Conservation (phyloP, 2,329 filamentous ascomycete genomes). For the Botrytis aclada region DNA sequence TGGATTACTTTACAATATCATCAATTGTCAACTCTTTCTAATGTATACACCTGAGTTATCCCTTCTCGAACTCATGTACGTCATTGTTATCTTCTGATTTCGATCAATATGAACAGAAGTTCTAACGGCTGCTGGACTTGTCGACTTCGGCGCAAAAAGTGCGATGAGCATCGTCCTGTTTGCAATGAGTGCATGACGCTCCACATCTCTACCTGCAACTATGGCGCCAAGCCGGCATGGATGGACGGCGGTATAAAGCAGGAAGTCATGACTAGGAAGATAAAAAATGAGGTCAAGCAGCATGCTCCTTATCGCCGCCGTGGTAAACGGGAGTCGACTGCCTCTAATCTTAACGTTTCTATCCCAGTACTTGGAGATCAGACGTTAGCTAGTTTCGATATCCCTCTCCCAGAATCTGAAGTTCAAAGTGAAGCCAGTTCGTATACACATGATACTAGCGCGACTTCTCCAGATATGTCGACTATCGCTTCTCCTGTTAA, state of each 20-base stretch:
- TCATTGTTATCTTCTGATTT: not conserved
- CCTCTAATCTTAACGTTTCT: conserved; percentile 15
- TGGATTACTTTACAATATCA: not conserved
- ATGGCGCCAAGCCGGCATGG: conserved; percentile 39
- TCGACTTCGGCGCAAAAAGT: conserved; percentile 59
- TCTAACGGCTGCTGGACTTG: conserved; percentile 41
- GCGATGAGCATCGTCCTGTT: conserved; percentile 51
- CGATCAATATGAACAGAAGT: not conserved
- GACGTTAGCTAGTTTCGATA: not conserved
- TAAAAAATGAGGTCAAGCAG: conserved; percentile 56
- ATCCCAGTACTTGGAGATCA: conserved; percentile 15
- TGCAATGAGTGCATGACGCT: conserved; percentile 51
- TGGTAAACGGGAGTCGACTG: conserved; percentile 29
- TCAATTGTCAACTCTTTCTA: not conserved
- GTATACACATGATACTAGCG: not conserved
- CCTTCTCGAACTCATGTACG: not conserved
- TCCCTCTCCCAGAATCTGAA: not conserved
- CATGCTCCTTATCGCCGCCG: conserved; percentile 48
- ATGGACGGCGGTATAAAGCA: conserved; percentile 37
- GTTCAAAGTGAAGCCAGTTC: not conserved
- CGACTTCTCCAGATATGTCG: not conserved
- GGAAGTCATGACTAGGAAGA: conserved; percentile 49
- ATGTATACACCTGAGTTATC: not conserved
- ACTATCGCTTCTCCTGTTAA: not conserved
- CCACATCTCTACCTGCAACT: conserved; percentile 54